Percentiles rank a stretch among this genome's conserved stretches.
phyloP scores from a whole-genome alignment of 208 protist genomes.

The Leishmania guyanensis region DNA sequence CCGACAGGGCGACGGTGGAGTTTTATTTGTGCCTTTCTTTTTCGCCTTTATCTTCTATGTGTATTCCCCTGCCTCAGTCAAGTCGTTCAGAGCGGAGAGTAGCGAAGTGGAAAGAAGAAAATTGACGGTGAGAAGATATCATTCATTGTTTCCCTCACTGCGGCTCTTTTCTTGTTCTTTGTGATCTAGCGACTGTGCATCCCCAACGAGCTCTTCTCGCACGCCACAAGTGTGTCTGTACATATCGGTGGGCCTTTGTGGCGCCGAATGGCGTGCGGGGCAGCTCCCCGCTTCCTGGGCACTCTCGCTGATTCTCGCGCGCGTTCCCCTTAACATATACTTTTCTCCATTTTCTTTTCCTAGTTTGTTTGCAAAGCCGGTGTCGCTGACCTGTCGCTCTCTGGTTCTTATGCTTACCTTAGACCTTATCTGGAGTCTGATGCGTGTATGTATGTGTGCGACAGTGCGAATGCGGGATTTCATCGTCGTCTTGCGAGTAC shows the following conservation, averaged over 20 bases:
- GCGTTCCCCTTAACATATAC: not conserved
- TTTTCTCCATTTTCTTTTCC: not conserved
- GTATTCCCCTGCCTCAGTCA: not conserved
- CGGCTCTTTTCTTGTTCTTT: not conserved
- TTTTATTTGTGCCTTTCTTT: not conserved
- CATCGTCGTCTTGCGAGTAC: not conserved
- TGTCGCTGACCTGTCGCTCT: not conserved
- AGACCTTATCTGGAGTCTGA: not conserved
- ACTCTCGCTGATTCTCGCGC: too few relatives aligned
- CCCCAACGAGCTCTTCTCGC: not conserved
- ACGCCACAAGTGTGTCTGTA: not conserved
- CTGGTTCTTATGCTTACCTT: not conserved
- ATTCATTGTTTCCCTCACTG: not conserved
- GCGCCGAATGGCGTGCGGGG: not conserved
- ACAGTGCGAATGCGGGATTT: not conserved
- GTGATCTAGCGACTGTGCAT: not conserved
- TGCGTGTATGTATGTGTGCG: constrained; percentile 3
- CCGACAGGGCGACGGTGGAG: not conserved
- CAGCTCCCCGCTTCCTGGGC: too few relatives aligned
- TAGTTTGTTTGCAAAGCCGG: not conserved
- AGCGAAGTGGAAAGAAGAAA: not conserved
- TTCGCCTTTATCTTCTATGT: not conserved
- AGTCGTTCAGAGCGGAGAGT: not conserved
- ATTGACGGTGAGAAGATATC: too few relatives aligned
- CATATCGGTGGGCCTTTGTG: not conserved